A percentile compares a stretch with the other conserved stretches of the same genome.
Evolutionary conservation across 257 asterid genomes (phyloP).

Genomic region (Thymus quinquecostatus): DNA sequence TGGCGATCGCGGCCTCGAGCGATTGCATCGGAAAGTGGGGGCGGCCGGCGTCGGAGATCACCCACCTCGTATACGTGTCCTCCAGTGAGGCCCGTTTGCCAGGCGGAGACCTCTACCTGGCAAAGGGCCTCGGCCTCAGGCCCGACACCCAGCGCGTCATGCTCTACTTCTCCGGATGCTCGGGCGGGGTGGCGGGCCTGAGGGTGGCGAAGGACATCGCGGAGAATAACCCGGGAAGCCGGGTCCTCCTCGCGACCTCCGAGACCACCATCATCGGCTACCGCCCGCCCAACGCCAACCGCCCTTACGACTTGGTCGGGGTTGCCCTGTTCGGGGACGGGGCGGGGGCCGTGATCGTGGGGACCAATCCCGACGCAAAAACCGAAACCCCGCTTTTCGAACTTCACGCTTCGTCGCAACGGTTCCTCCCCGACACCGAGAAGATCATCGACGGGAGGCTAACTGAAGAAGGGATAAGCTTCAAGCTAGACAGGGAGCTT

Average conservation of each 20-base stretch:
- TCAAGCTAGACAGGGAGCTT: constrained; percentile 71
- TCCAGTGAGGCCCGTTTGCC: constrained; percentile 94
- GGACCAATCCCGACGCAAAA: constrained; percentile 43
- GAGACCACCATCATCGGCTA: constrained; percentile 91
- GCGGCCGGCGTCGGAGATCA: constrained; percentile 68
- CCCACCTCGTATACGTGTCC: constrained; percentile 91
- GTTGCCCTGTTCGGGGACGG: constrained; percentile 97
- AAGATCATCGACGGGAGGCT: constrained; percentile 85
- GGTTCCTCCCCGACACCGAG: constrained; percentile 78
- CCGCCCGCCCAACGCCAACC: constrained; percentile 72
- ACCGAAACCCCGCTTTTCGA: constrained; percentile 70
- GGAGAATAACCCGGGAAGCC: constrained; percentile 88
- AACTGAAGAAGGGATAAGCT: constrained; percentile 94
- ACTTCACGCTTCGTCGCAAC: constrained; percentile 73
- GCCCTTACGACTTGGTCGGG: constrained; percentile 88
- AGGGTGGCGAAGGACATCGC: constrained; percentile 94
- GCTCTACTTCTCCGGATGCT: constrained; percentile 96
- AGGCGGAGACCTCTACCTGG: constrained; percentile 92
- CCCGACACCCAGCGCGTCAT: constrained; percentile 66
- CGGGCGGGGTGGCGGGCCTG: constrained; percentile 98
- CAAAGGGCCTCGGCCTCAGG: constrained; percentile 79
- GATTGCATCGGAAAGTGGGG: constrained; percentile 84
- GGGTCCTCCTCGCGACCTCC: constrained; percentile 81
- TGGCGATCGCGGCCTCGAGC: constrained; percentile 89
- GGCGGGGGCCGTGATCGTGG: constrained; percentile 81